These are phyloP conservation scores for Cicer chorassanicum DNA, from an alignment of 306 rosid species.

Conservation along the genomic window DNA sequence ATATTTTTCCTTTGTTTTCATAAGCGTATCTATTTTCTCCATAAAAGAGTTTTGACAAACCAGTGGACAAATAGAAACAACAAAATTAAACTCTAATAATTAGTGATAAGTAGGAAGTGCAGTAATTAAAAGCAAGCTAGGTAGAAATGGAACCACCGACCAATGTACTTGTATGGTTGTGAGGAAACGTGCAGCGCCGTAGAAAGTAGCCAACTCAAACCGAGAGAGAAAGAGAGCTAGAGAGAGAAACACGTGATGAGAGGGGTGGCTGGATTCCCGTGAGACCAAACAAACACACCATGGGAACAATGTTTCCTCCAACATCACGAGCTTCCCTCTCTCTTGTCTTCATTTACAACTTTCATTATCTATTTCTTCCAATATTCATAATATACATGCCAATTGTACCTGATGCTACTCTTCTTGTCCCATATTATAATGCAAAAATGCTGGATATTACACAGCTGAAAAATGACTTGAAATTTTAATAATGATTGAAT, in stretches of 20 bases:
- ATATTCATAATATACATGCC: no score
- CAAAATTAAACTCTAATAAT: no score
- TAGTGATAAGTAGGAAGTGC: no score
- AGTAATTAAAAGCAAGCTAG: not conserved
- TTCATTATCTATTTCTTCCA: not conserved
- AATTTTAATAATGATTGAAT: no score
- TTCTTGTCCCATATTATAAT: no score
- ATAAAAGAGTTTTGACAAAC: no score
- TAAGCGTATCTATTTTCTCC: no score
- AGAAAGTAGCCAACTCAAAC: conserved; percentile 47
- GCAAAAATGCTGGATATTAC: no score
- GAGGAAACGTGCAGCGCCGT: conserved; percentile 56
- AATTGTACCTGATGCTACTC: no score
- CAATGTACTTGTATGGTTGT: conserved; percentile 40
- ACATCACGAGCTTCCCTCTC: conserved; percentile 36
- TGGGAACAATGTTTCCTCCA: not conserved
- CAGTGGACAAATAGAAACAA: no score
- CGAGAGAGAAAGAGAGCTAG: conserved; percentile 16
- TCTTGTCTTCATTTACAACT: not conserved
- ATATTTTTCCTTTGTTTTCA: no score
- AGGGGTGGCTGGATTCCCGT: conserved; percentile 74
- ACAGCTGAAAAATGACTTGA: no score
- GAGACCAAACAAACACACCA: conserved; percentile 53
- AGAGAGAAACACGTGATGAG: conserved; percentile 69
- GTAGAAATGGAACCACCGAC: not conserved